Percentiles rank a stretch among this genome's conserved stretches.
Evolutionary conservation across 2,329 filamentous ascomycete species (phyloP).

Genomic region (Alternaria ethzedia): DNA sequence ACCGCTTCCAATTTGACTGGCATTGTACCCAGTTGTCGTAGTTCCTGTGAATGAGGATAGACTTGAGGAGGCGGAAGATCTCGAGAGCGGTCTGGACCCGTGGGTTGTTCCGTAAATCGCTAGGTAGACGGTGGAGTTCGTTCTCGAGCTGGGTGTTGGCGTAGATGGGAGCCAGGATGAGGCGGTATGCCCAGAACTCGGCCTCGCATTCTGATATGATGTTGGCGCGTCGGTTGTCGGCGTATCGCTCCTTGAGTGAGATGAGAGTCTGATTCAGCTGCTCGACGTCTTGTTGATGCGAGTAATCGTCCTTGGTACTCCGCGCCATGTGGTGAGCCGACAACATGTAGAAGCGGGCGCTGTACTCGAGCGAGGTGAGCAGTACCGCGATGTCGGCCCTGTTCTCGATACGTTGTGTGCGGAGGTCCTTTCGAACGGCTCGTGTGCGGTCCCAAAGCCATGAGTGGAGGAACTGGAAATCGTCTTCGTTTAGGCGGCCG

Average conservation of each 20-base stretch:
- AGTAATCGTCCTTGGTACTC: slow-evolving; percentile 54
- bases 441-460: slow-evolving; percentile 72
- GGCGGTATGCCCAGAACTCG: slow-evolving; percentile 69
- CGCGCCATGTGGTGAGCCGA: slow-evolving; percentile 63
- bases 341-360: slow-evolving; percentile 68
- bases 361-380: slow-evolving; percentile 67
- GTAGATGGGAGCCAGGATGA: slow-evolving; percentile 55
- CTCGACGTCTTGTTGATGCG: slow-evolving; percentile 66
- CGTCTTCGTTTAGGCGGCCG: slow-evolving; percentile 57
- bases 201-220: slow-evolving; percentile 63
- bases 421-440: slow-evolving; percentile 69
- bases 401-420: slow-evolving; percentile 65
- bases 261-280: slow-evolving; percentile 68
- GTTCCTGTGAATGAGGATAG: slow-evolving; percentile 56
- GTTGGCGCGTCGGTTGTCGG: slow-evolving; percentile 49
- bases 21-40: slow-evolving; percentile 61
- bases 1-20: slow-evolving; percentile 63
- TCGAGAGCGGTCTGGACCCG: slow-evolving; percentile 64
- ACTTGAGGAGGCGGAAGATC: slow-evolving; percentile 62
- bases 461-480: slow-evolving; percentile 59
- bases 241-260: slow-evolving; percentile 62
- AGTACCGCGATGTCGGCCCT: slow-evolving; percentile 61
- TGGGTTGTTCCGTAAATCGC: slow-evolving; percentile 56
- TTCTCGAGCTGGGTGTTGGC: slow-evolving; percentile 60
- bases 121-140: slow-evolving; percentile 63